Percentiles rank a stretch among this genome's conserved stretches.
Evolutionary conservation across 2,329 filamentous ascomycete species (phyloP).

Genomic region (Alternaria conjuncta): DNA sequence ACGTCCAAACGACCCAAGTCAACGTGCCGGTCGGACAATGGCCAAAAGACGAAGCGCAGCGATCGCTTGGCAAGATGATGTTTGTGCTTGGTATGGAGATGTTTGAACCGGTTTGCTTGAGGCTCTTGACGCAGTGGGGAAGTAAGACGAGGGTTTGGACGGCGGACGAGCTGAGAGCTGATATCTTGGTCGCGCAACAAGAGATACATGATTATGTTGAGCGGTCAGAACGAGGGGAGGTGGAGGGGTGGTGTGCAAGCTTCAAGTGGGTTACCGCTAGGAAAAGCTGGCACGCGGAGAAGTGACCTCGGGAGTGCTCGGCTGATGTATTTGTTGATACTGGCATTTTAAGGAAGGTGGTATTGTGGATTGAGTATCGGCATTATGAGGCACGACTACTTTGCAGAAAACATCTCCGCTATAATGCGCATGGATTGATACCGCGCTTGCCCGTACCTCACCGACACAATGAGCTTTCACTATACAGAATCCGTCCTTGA

Average conservation of each 20-base stretch:
- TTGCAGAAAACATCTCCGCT: background rate
- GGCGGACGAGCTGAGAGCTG: constrained; percentile 30
- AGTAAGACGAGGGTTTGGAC: constrained; percentile 38
- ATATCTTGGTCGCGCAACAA: constrained; percentile 29
- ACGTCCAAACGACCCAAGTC: constrained; percentile 50
- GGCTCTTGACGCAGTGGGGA: constrained; percentile 39
- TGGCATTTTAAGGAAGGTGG: background rate
- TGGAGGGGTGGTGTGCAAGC: constrained; percentile 42
- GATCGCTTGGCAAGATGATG: constrained; percentile 43
- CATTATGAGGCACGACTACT: background rate
- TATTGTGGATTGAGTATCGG: background rate
- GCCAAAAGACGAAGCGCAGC: constrained; percentile 39
- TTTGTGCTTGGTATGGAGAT: constrained; percentile 44
- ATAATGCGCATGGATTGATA: background rate
- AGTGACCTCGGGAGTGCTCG: background rate
- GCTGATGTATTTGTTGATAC: background rate
- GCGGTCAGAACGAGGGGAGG: constrained; percentile 30
- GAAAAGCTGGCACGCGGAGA: constrained; percentile 34
- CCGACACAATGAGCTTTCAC: background rate
- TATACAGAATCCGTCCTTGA: background rate
- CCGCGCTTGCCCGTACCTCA: background rate
- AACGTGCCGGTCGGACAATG: constrained; percentile 46
- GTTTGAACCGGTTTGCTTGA: constrained; percentile 35
- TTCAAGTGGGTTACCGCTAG: constrained; percentile 47
- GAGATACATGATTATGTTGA: constrained; percentile 39